phyloP scores from a whole-genome alignment of 805 yeast species.

The Lipomyces starkeyi region DNA sequence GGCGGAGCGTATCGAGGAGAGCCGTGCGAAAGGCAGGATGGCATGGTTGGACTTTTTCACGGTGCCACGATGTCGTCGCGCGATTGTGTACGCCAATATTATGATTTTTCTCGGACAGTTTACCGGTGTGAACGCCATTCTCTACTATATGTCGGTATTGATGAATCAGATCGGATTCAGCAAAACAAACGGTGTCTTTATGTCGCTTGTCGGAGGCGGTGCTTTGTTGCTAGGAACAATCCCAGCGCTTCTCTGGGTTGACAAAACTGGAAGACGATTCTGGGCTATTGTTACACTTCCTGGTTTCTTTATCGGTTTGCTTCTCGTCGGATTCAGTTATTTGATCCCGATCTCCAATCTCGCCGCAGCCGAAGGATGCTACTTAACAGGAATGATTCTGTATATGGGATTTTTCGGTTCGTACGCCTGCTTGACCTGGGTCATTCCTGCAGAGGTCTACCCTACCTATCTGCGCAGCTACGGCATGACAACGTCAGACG shows the following conservation, averaged over 20 bases:
- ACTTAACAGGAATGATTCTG: conserved; percentile 65
- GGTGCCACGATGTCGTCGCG: conserved; percentile 65
- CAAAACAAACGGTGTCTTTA: conserved; percentile 59
- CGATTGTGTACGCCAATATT: conserved; percentile 60
- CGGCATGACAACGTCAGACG: conserved; percentile 68
- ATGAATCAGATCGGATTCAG: conserved; percentile 62
- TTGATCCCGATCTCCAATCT: conserved; percentile 50
- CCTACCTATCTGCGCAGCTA: conserved; percentile 63
- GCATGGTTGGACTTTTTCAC: conserved; percentile 58
- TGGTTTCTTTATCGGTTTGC: conserved; percentile 64
- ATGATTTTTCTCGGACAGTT: conserved; percentile 68
- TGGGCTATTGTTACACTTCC: conserved; percentile 63
- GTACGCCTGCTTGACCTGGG: conserved; percentile 72
- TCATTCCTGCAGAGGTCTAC: conserved; percentile 68
- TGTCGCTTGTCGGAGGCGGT: conserved; percentile 75
- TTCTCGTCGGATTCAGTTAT: conserved; percentile 66
- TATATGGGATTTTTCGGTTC: conserved; percentile 72
- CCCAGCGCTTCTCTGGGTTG: conserved; percentile 61
- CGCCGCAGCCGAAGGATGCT: conserved; percentile 62
- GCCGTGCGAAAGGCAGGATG: conserved; percentile 46
- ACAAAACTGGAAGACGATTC: conserved; percentile 44
- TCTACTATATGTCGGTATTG: conserved; percentile 67
- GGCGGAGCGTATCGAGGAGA: conserved; percentile 49
- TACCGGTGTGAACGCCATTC: conserved; percentile 69
- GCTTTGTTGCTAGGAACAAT: conserved; percentile 66